Percentiles rank a stretch among this genome's conserved stretches.
phyloP scores from a whole-genome alignment of 2,329 filamentous ascomycete species.

The Pseudogymnoascus sp. region DNA sequence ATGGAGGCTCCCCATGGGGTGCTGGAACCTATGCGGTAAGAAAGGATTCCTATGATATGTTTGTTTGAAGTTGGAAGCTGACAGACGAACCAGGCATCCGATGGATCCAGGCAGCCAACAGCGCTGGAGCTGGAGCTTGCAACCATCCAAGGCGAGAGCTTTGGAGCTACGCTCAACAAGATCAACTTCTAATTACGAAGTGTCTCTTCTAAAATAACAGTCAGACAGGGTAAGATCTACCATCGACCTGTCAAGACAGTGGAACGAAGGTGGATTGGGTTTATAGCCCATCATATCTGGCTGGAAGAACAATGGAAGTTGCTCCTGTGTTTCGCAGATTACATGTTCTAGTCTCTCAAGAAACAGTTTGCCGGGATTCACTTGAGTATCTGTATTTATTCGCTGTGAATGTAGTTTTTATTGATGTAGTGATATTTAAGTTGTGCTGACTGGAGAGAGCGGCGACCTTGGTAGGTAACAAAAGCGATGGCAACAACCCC shows the following conservation, averaged over 20 bases:
- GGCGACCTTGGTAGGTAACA: not conserved
- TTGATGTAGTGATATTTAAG: not conserved
- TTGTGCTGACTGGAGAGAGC: not conserved
- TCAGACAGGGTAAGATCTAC: not conserved
- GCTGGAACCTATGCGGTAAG: constrained; percentile 79
- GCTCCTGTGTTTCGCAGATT: not conserved
- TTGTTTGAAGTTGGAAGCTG: constrained; percentile 2
- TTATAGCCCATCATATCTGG: not conserved
- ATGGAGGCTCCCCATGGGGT: constrained; percentile 86
- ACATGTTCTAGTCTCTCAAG: not conserved
- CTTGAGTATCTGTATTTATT: not conserved
- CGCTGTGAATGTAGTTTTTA: not conserved
- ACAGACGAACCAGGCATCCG: constrained; percentile 41
- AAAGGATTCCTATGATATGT: constrained; percentile 14
- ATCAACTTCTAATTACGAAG: constrained; percentile 43
- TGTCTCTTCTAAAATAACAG: not conserved
- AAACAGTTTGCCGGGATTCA: not conserved
- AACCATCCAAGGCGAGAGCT: constrained; percentile 73
- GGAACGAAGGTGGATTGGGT: not conserved
- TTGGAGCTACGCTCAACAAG: constrained; percentile 73
- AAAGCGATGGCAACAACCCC: not conserved
- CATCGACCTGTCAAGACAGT: not conserved
- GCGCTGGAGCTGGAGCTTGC: constrained; percentile 73
- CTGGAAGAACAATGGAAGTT: not conserved
- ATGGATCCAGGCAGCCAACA: constrained; percentile 79